Conservation (phyloP, 1,139 yeast species). For the Nakaseomyces uthaithaninus region DNA sequence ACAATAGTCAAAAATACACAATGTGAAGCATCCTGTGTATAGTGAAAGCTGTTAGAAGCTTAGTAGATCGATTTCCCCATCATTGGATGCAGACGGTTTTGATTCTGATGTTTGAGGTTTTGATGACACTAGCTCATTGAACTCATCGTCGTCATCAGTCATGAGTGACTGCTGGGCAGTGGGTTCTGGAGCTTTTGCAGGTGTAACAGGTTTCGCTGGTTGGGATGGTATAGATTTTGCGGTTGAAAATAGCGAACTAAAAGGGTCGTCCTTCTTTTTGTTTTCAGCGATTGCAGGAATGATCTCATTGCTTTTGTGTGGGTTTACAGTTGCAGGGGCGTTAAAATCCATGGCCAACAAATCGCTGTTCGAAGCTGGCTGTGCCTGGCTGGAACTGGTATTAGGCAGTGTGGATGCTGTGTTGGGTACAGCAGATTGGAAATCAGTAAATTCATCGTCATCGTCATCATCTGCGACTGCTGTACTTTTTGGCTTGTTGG, state of each 20-base stretch:
- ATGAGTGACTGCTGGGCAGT: neutral
- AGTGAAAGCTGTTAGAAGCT: neutral
- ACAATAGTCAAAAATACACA: neutral
- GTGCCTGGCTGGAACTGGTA: conserved; percentile 13
- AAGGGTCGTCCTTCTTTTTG: conserved; percentile 54
- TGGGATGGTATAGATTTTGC: conserved; percentile 39
- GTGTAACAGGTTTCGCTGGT: neutral
- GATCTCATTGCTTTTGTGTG: conserved; percentile 18
- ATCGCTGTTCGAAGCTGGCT: conserved; percentile 15
- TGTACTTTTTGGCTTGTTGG: conserved; percentile 13
- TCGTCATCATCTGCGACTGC: conserved; percentile 42
- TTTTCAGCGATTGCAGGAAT: conserved; percentile 33
- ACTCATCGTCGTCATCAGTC: conserved; percentile 5
- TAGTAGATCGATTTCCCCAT: conserved; percentile 7
- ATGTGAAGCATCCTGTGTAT: neutral
- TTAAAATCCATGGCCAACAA: conserved; percentile 10
- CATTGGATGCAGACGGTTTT: neutral
- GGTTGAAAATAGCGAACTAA: conserved; percentile 68
- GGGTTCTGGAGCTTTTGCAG: neutral
- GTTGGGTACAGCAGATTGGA: conserved; percentile 65
- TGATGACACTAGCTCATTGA: conserved; percentile 5
- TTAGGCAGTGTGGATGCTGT: conserved; percentile 17
- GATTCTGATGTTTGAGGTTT: neutral
- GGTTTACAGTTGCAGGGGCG: conserved; percentile 12
- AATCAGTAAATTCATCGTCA: conserved; percentile 90